Base-by-base conservation (phyloP, 129 eudicot species). In the Helichrysum umbraculigerum region DNA sequence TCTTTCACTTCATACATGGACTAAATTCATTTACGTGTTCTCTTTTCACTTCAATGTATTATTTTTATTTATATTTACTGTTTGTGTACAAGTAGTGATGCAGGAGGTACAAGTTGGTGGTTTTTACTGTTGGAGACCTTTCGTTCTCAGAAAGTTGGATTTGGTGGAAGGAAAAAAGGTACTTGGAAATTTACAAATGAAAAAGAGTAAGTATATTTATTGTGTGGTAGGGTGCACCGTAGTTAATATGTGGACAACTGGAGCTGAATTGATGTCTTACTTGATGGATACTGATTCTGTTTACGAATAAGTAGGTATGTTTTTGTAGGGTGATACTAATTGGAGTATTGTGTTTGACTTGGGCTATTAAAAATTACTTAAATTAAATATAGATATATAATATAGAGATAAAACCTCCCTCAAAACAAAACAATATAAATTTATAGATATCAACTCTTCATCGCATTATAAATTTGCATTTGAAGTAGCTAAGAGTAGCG, bases 21-120 rank as follows among this genome's bases (percentile, higher is more conserved):
- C 91, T 42, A 54, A 66, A 89, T 82, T 89, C 76, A 58, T 78
- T 67, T 78, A 85, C 86, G 88, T 85, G 86, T 28, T 80, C 71
- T 58, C 15, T 74, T 56, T 58, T 63, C 47, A 19, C 19, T 78
- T 71, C 9, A 57, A 15, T 9, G 0, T 47, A 47, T 12, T 14
- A 0, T 25, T 12, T 47, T 47, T 47, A 32, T 57, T 19, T 29
- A 61, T 9, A 57, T 29, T 59, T 78, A 44, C 65, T 62, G 73
- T 80, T 29, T 73, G 20, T 52, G 79, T 74, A 80, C 80, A 68
- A 44, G 9, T 21, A 0, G 47, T 6, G 16, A 41, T 7, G 79
- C 79, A 44, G 4, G n/a, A 15, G 20, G 66, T 80, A 74, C 79
- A 80, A 74, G 9, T n/a, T 0, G 32, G 6, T 14, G 3, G 70